A percentile compares a stretch with the other conserved stretches of the same genome.
phyloP scores from a whole-genome alignment of 2,329 filamentous ascomycete genomes.

The Pseudopithomyces chartarum region DNA sequence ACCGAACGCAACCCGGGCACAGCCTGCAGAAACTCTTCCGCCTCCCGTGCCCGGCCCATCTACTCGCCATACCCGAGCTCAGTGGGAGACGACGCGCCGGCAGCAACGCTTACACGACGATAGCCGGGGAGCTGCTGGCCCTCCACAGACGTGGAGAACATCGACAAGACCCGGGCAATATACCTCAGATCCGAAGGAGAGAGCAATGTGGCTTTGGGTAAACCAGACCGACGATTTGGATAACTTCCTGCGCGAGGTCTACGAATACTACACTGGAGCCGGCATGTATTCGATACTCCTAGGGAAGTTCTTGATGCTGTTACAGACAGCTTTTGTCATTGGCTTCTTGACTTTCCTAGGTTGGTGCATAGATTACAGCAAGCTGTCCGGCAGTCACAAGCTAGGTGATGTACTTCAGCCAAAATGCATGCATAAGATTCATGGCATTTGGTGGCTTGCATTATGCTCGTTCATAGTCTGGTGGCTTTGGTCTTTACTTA shows the following conservation, averaged over 20 bases:
- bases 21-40: slow-evolving; percentile 36
- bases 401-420: slow-evolving; percentile 67
- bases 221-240: slow-evolving; percentile 84
- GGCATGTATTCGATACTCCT: slow-evolving; percentile 86
- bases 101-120: slow-evolving; percentile 52
- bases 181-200: slow-evolving; percentile 66
- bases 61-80: slow-evolving; percentile 50
- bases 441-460: slow-evolving; percentile 73
- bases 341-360: slow-evolving; percentile 81
- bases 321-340: slow-evolving; percentile 84
- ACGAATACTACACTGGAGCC: slow-evolving; percentile 81
- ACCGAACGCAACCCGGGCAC: slow-evolving; percentile 21
- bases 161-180: slow-evolving; percentile 31
- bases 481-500: slow-evolving; percentile 79
- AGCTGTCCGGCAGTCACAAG: slow-evolving; percentile 68
- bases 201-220: slow-evolving; percentile 90
- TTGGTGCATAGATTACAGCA: slow-evolving; percentile 82
- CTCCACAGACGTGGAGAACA: slow-evolving; percentile 27
- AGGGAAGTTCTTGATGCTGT: slow-evolving; percentile 70
- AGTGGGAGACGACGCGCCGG: slow-evolving; percentile 56
- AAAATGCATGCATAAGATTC: slow-evolving; percentile 76
- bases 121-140: slow-evolving; percentile 14
- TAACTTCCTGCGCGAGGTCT: slow-evolving; percentile 83
- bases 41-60: slow-evolving; percentile 51
- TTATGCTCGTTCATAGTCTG: slow-evolving; percentile 87